Percentiles rank a stretch among this genome's conserved stretches.
Conservation (phyloP, 1,284 basidiomycete genomes). For the Cutaneotrichosporon curvatum region DNA sequence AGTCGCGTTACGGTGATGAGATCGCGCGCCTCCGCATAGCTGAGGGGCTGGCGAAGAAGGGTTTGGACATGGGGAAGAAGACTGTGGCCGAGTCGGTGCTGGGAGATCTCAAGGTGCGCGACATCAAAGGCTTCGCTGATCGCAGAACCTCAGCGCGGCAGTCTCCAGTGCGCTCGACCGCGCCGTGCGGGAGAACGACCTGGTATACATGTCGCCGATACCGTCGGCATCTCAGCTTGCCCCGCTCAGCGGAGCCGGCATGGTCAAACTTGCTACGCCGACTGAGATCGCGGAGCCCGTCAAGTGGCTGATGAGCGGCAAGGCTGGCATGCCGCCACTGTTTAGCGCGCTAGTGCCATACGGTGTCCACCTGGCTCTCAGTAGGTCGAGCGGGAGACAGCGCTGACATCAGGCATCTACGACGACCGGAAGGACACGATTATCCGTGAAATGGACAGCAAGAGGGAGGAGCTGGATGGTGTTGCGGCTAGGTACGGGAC, state of each 20-base stretch:
- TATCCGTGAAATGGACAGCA: slow-evolving; percentile 59
- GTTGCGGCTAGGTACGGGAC: slow-evolving; percentile 56
- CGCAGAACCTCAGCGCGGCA: slow-evolving; percentile 61
- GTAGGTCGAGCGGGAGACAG: slow-evolving; percentile 48
- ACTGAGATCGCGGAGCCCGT: slow-evolving; percentile 58
- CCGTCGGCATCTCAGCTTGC: slow-evolving; percentile 66
- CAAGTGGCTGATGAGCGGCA: slow-evolving; percentile 47
- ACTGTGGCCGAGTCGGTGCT: slow-evolving; percentile 59
- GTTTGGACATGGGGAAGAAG: slow-evolving; percentile 61
- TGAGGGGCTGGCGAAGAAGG: slow-evolving; percentile 62
- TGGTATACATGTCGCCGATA: slow-evolving; percentile 88
- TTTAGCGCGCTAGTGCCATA: slow-evolving; percentile 76
- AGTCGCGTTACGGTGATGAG: slow-evolving; percentile 75
- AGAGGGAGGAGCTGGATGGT: slow-evolving; percentile 61
- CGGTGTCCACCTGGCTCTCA: slow-evolving; percentile 78
- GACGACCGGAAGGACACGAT: slow-evolving; percentile 71
- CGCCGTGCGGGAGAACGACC: slow-evolving; percentile 85
- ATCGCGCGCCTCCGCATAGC: slow-evolving; percentile 67
- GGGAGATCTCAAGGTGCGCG: slow-evolving; percentile 65
- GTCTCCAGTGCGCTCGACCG: slow-evolving; percentile 53
- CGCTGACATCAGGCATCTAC: slow-evolving; percentile 63
- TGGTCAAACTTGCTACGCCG: slow-evolving; percentile 62
- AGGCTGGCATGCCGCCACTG: slow-evolving; percentile 54
- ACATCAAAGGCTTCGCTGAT: neutral
- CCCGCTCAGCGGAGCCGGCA: slow-evolving; percentile 58